Percentiles rank a stretch among this genome's conserved stretches.
These are phyloP conservation scores for Monosporascus sp. DNA, from an alignment of 2,329 filamentous ascomycete genomes.

Conservation along the genomic window DNA sequence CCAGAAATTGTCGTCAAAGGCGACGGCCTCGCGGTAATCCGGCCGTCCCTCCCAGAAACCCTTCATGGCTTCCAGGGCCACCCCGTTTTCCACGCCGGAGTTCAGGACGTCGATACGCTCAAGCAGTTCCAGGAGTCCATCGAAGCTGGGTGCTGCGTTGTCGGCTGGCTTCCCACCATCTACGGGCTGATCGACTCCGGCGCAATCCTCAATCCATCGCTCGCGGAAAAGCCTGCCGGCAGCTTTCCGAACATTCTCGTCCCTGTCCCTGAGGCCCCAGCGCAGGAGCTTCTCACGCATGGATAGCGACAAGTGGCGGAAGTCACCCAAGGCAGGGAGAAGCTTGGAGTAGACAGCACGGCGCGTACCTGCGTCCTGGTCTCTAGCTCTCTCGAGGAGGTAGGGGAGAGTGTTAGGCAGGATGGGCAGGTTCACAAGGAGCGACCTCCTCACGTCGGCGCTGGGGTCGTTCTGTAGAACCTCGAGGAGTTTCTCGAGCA, in stretches of 20 bases:
- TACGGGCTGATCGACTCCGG: slow-evolving; percentile 57
- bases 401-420: slow-evolving; percentile 77
- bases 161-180: slow-evolving; percentile 52
- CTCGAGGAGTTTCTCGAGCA: slow-evolving; percentile 79
- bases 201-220: slow-evolving; percentile 97
- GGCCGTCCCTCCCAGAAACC: slow-evolving; percentile 93
- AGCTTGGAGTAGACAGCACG: slow-evolving; percentile 82
- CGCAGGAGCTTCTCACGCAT: slow-evolving; percentile 94
- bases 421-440: slow-evolving; percentile 87
- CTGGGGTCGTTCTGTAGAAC: slow-evolving; percentile 91
- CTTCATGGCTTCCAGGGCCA: slow-evolving; percentile 89
- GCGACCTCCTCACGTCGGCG: slow-evolving; percentile 82
- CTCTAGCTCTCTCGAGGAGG: slow-evolving; percentile 83
- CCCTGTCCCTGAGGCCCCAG: slow-evolving; percentile 90
- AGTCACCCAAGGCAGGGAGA: slow-evolving; percentile 85
- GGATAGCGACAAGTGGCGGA: slow-evolving; percentile 84
- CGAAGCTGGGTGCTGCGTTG: slow-evolving; percentile 62
- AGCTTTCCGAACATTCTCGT: slow-evolving; percentile 90
- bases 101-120: slow-evolving; percentile 93
- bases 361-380: slow-evolving; percentile 79
- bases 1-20: slow-evolving; percentile 73
- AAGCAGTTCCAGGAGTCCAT: slow-evolving; percentile 83
- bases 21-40: slow-evolving; percentile 69
- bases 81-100: slow-evolving; percentile 82
- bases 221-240: slow-evolving; percentile 86